Conservation (phyloP, 495 filamentous ascomycete genomes). For the Talaromyces stipitatus region DNA sequence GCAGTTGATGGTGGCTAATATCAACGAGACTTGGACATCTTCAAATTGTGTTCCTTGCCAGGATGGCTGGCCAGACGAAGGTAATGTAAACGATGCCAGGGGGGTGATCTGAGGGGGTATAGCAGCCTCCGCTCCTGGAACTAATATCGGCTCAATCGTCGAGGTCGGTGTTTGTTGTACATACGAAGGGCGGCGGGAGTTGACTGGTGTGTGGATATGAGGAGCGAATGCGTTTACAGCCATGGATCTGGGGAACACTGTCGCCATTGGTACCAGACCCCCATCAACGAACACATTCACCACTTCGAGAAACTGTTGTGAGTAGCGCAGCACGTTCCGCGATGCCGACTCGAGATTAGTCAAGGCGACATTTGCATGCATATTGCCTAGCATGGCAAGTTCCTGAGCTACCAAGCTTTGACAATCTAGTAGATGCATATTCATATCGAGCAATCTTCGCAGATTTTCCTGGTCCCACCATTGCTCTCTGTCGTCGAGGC, state of each 20-base stretch:
- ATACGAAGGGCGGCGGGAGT: slow-evolving; percentile 2
- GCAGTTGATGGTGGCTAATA: slow-evolving; percentile 8
- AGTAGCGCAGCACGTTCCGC: neutral
- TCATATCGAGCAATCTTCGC: slow-evolving; percentile 1
- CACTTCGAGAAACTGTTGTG: slow-evolving; percentile 1
- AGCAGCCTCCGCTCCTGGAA: neutral
- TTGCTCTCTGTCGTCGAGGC: slow-evolving; percentile 1
- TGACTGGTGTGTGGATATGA: neutral
- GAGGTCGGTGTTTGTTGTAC: neutral
- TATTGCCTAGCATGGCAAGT: slow-evolving; percentile 2
- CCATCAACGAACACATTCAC: neutral
- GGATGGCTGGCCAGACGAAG: neutral
- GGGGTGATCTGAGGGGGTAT: neutral
- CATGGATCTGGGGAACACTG: neutral
- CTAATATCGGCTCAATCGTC: neutral
- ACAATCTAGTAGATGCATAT: slow-evolving; percentile 2
- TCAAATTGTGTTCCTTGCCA: neutral
- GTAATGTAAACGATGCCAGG: neutral
- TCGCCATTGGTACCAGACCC: neutral
- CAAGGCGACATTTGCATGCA: neutral
- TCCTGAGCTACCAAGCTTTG: neutral
- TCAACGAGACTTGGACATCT: slow-evolving; percentile 5
- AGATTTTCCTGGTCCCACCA: slow-evolving; percentile 4
- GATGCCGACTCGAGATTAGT: slow-evolving; percentile 3
- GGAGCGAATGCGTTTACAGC: neutral